Evolutionary conservation across 2,329 filamentous ascomycete genomes (phyloP).

Genomic region (Decorospora gaudefroyi): DNA sequence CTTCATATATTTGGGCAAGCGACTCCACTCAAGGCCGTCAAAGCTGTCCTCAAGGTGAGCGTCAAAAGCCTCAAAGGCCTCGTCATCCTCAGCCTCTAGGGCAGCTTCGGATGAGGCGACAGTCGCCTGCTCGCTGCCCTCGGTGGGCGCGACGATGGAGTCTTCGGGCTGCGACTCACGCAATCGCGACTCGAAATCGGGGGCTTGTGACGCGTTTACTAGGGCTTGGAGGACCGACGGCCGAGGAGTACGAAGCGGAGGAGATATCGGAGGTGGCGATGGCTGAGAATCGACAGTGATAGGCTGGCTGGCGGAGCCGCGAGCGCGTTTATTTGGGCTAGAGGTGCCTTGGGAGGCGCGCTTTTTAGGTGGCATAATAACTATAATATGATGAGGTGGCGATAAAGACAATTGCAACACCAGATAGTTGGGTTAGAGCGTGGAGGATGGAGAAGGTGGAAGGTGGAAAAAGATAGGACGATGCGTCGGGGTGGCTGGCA

Average conservation of each 20-base stretch:
- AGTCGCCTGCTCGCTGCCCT: constrained; percentile 2
- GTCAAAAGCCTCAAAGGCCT: neutral
- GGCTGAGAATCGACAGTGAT: neutral
- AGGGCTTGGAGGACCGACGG: neutral
- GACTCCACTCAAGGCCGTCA: constrained; percentile 5
- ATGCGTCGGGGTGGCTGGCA: no score
- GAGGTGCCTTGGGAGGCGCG: neutral
- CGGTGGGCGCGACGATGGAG: constrained; percentile 1
- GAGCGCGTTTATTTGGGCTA: neutral
- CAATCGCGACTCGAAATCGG: no score
- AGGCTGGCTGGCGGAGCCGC: neutral
- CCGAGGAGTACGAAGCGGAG: no score
- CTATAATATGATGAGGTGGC: neutral
- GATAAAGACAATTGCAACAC: neutral
- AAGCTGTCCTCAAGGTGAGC: constrained; percentile 1
- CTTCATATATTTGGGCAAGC: neutral
- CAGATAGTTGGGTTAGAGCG: neutral
- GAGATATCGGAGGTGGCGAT: neutral
- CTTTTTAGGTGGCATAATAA: neutral
- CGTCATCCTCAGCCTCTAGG: neutral
- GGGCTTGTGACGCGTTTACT: neutral
- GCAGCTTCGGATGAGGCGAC: neutral
- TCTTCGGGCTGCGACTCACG: constrained; percentile 2
- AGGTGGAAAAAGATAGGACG: no score
- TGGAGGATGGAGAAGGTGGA: no score